Percentiles rank a stretch among this genome's conserved stretches.
These are phyloP conservation scores for Phytopythium mirpurense DNA, from an alignment of 352 stramenopile species.

Conservation along the genomic window DNA sequence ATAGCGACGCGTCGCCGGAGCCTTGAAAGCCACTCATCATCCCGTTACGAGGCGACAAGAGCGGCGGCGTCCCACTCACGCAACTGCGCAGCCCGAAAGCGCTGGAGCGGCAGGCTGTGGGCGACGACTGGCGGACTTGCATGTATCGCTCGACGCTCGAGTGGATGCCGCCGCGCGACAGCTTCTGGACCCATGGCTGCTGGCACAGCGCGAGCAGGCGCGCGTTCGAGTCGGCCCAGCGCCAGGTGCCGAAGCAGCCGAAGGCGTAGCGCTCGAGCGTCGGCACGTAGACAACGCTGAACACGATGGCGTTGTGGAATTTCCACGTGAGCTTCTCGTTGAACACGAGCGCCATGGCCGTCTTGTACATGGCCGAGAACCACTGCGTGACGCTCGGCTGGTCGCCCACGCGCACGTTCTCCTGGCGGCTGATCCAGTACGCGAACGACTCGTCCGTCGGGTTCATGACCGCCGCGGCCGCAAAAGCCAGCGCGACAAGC, in stretches of 20 bases:
- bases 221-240: slow-evolving; percentile 58
- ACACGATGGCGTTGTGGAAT: slow-evolving; percentile 51
- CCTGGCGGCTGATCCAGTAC: slow-evolving; percentile 54
- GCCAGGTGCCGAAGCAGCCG: slow-evolving; percentile 60
- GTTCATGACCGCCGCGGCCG: slow-evolving; percentile 43
- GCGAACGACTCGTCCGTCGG: slow-evolving; percentile 71
- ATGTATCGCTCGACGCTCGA: slow-evolving; percentile 56
- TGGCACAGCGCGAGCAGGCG: slow-evolving; percentile 40
- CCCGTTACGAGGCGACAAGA: background rate
- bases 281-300: slow-evolving; percentile 62
- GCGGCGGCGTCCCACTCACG: background rate
- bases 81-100: background rate
- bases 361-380: slow-evolving; percentile 68
- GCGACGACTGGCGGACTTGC: background rate
- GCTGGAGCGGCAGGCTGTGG: background rate
- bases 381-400: slow-evolving; percentile 46
- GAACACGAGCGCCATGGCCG: slow-evolving; percentile 52
- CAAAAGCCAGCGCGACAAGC: slow-evolving; percentile 21
- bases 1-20: slow-evolving; percentile 11
- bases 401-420: slow-evolving; percentile 40
- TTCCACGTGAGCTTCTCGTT: slow-evolving; percentile 64
- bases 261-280: slow-evolving; percentile 60
- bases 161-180: slow-evolving; percentile 41
- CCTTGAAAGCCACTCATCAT: slow-evolving; percentile 8
- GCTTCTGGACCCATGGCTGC: slow-evolving; percentile 36